Evolutionary conservation across 352 stramenopile genomes (phyloP).

Genomic region (Globisporangium cylindrosporum): DNA sequence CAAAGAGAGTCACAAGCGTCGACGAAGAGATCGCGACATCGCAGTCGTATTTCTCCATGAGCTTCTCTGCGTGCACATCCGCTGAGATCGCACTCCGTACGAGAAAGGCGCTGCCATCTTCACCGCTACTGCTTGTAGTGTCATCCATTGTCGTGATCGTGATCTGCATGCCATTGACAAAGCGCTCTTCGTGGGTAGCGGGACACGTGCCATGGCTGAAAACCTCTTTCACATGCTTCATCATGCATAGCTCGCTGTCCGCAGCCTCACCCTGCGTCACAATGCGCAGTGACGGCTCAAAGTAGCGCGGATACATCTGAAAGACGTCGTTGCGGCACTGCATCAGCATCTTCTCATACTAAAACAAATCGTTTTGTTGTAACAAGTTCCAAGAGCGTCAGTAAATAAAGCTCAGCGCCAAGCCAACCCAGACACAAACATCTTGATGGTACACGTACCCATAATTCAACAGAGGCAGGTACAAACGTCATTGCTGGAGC

Average conservation of each 20-base stretch:
- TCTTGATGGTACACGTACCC: constrained; percentile 20
- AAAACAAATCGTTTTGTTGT: no score
- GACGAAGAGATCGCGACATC: constrained; percentile 70
- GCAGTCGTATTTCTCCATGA: constrained; percentile 71
- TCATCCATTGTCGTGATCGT: background rate
- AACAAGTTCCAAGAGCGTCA: background rate
- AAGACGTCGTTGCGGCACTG: constrained; percentile 58
- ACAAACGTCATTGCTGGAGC: constrained; percentile 17
- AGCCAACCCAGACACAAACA: background rate
- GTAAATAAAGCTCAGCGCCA: background rate
- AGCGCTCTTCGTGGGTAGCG: constrained; percentile 15
- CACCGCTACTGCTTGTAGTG: background rate
- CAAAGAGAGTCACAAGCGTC: constrained; percentile 69
- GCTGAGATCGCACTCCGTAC: constrained; percentile 45
- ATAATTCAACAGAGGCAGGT: constrained; percentile 22
- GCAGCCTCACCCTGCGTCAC: constrained; percentile 18
- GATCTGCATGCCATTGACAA: constrained; percentile 15
- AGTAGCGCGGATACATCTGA: constrained; percentile 64
- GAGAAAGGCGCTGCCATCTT: background rate
- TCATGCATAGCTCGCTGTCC: constrained; percentile 11
- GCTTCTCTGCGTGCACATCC: constrained; percentile 43
- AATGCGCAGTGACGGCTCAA: constrained; percentile 40
- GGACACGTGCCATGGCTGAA: constrained; percentile 23
- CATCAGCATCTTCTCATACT: constrained; percentile 37
- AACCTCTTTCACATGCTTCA: constrained; percentile 54